Conservation (phyloP, 495 filamentous ascomycete genomes). For the Trichodelitschia bisporula region DNA sequence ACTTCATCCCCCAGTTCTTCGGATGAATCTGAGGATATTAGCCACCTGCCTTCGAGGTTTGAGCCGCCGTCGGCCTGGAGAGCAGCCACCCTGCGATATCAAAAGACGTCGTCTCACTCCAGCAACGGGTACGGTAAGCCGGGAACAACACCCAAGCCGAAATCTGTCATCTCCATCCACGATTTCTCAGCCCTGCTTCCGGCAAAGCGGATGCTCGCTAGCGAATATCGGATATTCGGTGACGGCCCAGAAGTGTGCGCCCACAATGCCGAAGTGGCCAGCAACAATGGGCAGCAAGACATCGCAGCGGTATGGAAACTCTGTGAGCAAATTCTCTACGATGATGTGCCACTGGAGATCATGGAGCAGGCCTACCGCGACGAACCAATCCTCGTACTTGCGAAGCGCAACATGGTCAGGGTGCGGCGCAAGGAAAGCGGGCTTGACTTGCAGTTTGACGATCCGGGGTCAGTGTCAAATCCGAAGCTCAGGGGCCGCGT, state of each 20-base stretch:
- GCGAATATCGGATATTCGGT: conserved; percentile 63
- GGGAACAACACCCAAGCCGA: conserved; percentile 15
- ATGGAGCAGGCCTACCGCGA: conserved; percentile 21
- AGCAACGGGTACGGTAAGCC: conserved; percentile 16
- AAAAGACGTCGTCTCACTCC: conserved; percentile 26
- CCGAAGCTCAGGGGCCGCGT: conserved; percentile 27
- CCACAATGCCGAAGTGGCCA: conserved; percentile 59
- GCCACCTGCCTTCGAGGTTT: conserved; percentile 22
- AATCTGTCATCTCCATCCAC: conserved; percentile 43
- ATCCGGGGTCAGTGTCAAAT: conserved; percentile 9
- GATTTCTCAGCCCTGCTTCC: conserved; percentile 42
- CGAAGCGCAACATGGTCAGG: conserved; percentile 18
- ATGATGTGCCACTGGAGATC: conserved; percentile 46
- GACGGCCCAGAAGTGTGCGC: conserved; percentile 52
- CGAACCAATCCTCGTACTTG: conserved; percentile 36
- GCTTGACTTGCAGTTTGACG: conserved; percentile 22
- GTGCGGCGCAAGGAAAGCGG: conserved; percentile 21
- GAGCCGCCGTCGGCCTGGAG: conserved; percentile 29
- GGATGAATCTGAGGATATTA: conserved; percentile 40
- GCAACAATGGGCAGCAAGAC: conserved; percentile 45
- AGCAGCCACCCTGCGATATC: conserved; percentile 20
- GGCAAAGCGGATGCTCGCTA: conserved; percentile 48
- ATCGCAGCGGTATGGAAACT: conserved; percentile 70
- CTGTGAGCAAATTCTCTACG: conserved; percentile 47
- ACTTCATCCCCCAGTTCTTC: conserved; percentile 25